Base-by-base conservation (phyloP, 2,329 filamentous ascomycete genomes). In the Immersiporthe knoxdaviesiana region DNA sequence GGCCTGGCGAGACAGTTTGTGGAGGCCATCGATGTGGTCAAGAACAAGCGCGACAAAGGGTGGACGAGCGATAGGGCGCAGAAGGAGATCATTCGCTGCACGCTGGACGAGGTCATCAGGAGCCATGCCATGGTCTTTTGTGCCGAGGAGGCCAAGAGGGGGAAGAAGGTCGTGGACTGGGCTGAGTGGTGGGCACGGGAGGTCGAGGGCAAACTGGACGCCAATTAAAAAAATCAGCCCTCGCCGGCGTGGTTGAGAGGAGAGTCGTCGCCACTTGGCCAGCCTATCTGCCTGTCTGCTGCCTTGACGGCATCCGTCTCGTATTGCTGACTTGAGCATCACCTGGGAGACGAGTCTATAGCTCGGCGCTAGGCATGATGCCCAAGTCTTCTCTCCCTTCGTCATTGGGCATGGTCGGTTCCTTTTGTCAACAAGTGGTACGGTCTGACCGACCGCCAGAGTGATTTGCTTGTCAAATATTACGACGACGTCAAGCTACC, bases 51-150 rank as follows among this genome's bases (percentile, higher is more conserved):
- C 78, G 90, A 89, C 70, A 84, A 88, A 69, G 87, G 84, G 0
- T 88, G 90, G 87, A 80, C 82, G 37, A 90, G 92, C 0, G 81
- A 85, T 54, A 85, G 86, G 71, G 94, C 94, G 1, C 95, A 98
- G 84, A 84, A 84, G 68, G 83, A 89, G 75, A 88, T 90, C 76
- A 84, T 98, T 35, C 94, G 93, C 0, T 97, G 93, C 79, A 92
- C 91, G 16, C 81, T 97, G 10, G 93, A 97, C 68, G 96, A 98
- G 76, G 88, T 91, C 1, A 85, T 98, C n/a, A 85, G 91, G 63
- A 97, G 93, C 76, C 96, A 98, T 81, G 94, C 92, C 1, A 87
- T 96, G 80, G 95, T 97, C 0, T 99, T 97, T 82, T 94, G 93
- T 32, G 96, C 95, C 0, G 96, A 98, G 80, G 92, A 97, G 75